Conservation (phyloP, 768 basidiomycete genomes). For the Tephrocybe sp. region DNA sequence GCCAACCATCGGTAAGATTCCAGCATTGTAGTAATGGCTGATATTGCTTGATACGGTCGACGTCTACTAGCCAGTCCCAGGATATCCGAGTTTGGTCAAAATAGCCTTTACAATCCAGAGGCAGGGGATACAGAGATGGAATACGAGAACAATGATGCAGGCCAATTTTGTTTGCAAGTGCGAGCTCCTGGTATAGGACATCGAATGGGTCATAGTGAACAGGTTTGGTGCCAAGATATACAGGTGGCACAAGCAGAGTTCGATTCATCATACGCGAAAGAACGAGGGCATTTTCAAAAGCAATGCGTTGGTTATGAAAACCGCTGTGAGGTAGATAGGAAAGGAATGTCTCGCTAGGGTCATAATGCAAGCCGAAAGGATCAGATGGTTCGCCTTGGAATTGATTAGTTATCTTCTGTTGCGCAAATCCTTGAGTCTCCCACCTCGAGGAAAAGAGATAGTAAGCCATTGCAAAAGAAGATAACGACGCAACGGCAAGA, state of each 20-base stretch:
- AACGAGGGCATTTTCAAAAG: constrained; percentile 81
- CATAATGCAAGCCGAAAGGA: constrained; percentile 9
- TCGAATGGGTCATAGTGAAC: constrained; percentile 58
- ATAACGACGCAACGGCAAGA: constrained; percentile 44
- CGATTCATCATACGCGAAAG: constrained; percentile 68
- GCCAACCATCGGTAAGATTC: constrained; percentile 48
- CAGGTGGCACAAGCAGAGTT: constrained; percentile 76
- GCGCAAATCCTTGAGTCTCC: constrained; percentile 24
- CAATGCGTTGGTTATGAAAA: constrained; percentile 84
- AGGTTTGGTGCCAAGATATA: constrained; percentile 60
- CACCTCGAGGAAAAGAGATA: constrained; percentile 67
- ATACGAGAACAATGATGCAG: constrained; percentile 47
- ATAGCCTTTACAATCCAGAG: constrained; percentile 61
- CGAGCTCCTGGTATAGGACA: constrained; percentile 41
- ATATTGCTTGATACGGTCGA: constrained; percentile 32
- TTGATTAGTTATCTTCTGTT: constrained; percentile 27
- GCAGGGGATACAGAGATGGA: constrained; percentile 29
- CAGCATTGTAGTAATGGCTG: constrained; percentile 48
- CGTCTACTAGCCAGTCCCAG: constrained; percentile 70
- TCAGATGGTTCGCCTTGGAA: constrained; percentile 29
- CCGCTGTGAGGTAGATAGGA: constrained; percentile 83
- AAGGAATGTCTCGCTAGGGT: constrained; percentile 45
- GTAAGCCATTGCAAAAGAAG: constrained; percentile 59
- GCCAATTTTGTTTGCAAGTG: constrained; percentile 49
- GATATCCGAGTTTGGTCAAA: constrained; percentile 59